Base-by-base conservation (phyloP, 2,329 filamentous ascomycete genomes). In the Cladophialophora psammophila region DNA sequence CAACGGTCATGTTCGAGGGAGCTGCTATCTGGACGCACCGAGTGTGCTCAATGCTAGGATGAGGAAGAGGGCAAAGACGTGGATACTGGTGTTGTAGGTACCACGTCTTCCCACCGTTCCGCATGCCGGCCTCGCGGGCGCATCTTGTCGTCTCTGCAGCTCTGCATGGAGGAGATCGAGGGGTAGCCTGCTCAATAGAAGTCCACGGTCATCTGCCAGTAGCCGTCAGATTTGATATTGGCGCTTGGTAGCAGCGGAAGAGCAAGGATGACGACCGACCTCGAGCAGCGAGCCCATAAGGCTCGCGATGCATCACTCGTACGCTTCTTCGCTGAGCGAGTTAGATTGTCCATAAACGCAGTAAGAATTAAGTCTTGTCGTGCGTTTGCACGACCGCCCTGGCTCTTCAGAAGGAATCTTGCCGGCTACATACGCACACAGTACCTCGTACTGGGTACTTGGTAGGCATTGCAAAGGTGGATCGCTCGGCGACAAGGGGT, bases 21-120 rank as follows among this genome's bases (percentile, higher is more conserved):
- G 12, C 12, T 50, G 26, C 45, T 12, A 9, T 20, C 15, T 58
- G 63, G 65, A 64, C 82, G 61, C 80, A 88, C 86, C 81, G 32
- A 86, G 72, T 1, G 85, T 87, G 78, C 87, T 89, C 63, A 91
- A 76, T 0, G 79, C 74, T 60, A 92, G 80, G 64, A 92, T 91
- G 45, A 92, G 79, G 65, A 91, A 81, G 64, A 92, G 78, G 52
- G 90, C 90, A 74, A 88, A 86, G 59, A 92, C 85, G 75, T 92
- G 90, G 50, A 89, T 80, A 1, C 85, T 80, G 0, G 87, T 90
- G 71, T 92, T 88, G 78, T 92, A 92, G 13, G 64, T 34, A 26
- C 67, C 68, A 20, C 64, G 50, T 42, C 63, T 71, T 32, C 67
- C 68, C 26, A 40, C 55, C 15, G 83, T 85, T 32, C 85, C 85